Evolutionary conservation across 1,139 yeast genomes (phyloP), one percentile per base, ranked within the genome.

Genomic region (Pneumocystis carinii): DNA sequence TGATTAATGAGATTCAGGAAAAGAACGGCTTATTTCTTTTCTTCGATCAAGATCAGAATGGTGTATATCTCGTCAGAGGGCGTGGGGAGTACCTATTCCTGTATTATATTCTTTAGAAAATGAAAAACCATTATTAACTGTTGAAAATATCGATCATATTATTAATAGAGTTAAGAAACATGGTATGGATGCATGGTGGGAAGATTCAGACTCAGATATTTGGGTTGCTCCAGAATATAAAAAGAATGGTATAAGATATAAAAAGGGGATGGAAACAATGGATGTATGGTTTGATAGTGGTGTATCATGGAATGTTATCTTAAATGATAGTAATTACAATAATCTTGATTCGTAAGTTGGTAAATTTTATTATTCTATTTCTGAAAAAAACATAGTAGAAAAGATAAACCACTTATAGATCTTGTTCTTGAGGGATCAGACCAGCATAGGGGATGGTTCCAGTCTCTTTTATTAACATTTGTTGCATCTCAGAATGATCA

Each of bases 281-380:
- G 99, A 92, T 74, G 98, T 92, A 10, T 92, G 99, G 99, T 90
- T 92, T 76, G 99, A 92, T 72, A 87, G 96, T 56, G 99, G 99
- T 0, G 83, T 95, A 0, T 85, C 95, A 42, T 92, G 98, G 98
- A 48, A 48, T 24, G n/a, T 48, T 24, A 12, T 48, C 27, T 48
- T 19, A 24, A 48, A 48, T 48, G 14, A 48, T 37, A 37, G 6
- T 1, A 4, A 37, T 7, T 12, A 24, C 27, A 2, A 48, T 48
- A 29, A 19, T 48, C 24, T 48, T 48, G 8, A 37, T 14, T 15
- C 2, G 55, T 48, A 48, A 48, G 55, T 48, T 12, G 19, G 14
- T 81, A 85, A 6, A 81, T 83, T 59, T 76, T 89, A 39, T 77
- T 77, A 75, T 42, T 72, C 77, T 12, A 65, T 67, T 12, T 24